Evolutionary conservation across 495 filamentous ascomycete species (phyloP).

Genomic region (Chlorociboria aeruginascens): DNA sequence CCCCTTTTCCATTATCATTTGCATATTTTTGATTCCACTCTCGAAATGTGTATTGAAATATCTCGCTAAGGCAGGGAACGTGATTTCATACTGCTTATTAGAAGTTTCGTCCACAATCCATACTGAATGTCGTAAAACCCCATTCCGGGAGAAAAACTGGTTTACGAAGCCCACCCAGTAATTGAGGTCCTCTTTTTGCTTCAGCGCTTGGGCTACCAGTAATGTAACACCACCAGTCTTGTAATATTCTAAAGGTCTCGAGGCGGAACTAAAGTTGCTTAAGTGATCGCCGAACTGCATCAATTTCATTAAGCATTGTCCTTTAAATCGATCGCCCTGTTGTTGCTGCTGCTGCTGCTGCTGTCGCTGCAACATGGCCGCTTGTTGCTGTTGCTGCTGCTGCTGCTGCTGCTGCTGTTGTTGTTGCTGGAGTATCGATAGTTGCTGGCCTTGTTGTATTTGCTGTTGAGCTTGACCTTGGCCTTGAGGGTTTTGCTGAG

Average conservation of each 20-base stretch:
- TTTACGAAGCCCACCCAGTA: conserved; percentile 71
- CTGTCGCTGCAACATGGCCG: conserved; percentile 30
- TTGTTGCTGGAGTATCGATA: conserved; percentile 5
- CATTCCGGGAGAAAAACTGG: conserved; percentile 59
- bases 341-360: conserved; percentile 33
- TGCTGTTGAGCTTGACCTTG: conserved; percentile 28
- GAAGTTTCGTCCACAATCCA: conserved; percentile 22
- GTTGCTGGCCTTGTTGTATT: conserved; percentile 25
- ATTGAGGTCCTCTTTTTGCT: conserved; percentile 44
- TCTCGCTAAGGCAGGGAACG: conserved; percentile 58
- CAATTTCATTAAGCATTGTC: conserved; percentile 48
- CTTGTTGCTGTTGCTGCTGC: conserved; percentile 23
- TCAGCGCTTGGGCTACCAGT: conserved; percentile 32
- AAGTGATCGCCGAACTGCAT: conserved; percentile 60
- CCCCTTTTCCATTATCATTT: conserved; percentile 56
- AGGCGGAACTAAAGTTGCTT: conserved; percentile 48
- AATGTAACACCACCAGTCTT: conserved; percentile 10
- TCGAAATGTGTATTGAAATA: conserved; percentile 76
- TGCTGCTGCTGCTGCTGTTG: conserved; percentile 22
- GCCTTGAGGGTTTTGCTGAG: conserved; percentile 24
- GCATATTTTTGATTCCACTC: conserved; percentile 69
- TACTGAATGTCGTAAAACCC: conserved; percentile 57
- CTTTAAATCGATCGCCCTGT: conserved; percentile 36
- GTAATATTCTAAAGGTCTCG: conserved; percentile 16
- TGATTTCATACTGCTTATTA: conserved; percentile 67